Percentiles rank a stretch among this genome's conserved stretches.
Evolutionary conservation across 2,329 filamentous ascomycete genomes (phyloP).

Genomic region (Fusarium concolor): DNA sequence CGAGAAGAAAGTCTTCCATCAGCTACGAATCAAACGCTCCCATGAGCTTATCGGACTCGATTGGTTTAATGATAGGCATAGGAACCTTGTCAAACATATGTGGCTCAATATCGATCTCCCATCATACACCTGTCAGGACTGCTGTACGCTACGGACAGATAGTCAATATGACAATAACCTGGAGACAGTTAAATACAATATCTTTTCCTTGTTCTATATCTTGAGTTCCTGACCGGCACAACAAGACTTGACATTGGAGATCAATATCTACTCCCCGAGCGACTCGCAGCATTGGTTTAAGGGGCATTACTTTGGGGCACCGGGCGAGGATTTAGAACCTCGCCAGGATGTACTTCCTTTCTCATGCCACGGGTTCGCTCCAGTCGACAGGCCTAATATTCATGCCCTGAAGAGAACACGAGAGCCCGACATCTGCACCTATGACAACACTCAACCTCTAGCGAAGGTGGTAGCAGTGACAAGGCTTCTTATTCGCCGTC

Average conservation of each 20-base stretch:
- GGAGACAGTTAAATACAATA: too few relatives aligned
- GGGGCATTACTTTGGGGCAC: neutral
- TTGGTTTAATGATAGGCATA: fast-evolving
- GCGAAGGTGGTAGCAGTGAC: neutral
- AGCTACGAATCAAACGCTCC: neutral
- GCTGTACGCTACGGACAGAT: too few relatives aligned
- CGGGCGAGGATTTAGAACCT: neutral
- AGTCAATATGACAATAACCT: too few relatives aligned
- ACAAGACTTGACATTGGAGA: neutral
- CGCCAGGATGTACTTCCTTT: too few relatives aligned
- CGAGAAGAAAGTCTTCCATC: neutral
- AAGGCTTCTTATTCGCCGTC: neutral
- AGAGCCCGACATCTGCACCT: neutral
- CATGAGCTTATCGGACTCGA: neutral
- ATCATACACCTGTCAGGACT: neutral
- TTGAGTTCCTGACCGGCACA: neutral
- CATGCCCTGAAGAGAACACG: neutral
- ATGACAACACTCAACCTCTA: too few relatives aligned
- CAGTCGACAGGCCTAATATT: too few relatives aligned
- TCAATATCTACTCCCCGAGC: neutral
- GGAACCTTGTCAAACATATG: neutral
- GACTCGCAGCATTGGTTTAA: neutral
- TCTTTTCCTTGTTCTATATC: neutral
- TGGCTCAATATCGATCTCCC: neutral
- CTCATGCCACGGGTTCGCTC: too few relatives aligned